Base-by-base conservation (phyloP, 306 rosid genomes). In the Trifolium pratense region DNA sequence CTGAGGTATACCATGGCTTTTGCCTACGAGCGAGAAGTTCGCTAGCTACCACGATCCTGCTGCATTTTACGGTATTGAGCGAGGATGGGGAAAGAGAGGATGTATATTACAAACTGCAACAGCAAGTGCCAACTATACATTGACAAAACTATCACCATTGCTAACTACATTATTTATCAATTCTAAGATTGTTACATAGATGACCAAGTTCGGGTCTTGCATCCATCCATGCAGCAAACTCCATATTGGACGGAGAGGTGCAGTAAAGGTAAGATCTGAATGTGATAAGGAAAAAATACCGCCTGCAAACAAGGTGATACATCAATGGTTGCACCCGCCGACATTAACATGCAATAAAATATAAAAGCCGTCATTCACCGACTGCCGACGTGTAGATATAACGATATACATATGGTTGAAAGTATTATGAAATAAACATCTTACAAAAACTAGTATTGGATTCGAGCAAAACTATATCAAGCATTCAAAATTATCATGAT, bases 191-290 rank as follows among this genome's bases (percentile, higher is more conserved):
- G 75, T 88, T 88, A 78, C 92, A 92, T 53, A 92, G 81, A 85
- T 92, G 96, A 65, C 97, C 96, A 43, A 92, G 96, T 85, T 92
- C 97, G 18, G 97, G 97, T 83, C 97, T 84, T n/a, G 84, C 96
- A 39, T 87, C 70, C 96, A 92, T 92, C 97, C 97, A 92, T 7
- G 83, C 85, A 37, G 89, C 25, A 66, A 90, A 90, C 55, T 75
- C 70, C 81, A 55, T 65, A 56, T 84, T 56, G 11, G 77, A 78
- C 21, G 92, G 82, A 10, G 84, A 75, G 70, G 83, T 82, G 86
- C 89, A 80, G 79, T 88, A 86, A 71, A 88, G 91, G 84, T 92
- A 92, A 18, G 97, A 92, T 77, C 92, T 82, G 88, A 90, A 92
- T 46, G 91, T 90, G 82, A 92, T 76, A 1, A 90, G 92, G 81